Base-by-base conservation (phyloP, 2,329 filamentous ascomycete species). In the Colletotrichum tamarilloi region DNA sequence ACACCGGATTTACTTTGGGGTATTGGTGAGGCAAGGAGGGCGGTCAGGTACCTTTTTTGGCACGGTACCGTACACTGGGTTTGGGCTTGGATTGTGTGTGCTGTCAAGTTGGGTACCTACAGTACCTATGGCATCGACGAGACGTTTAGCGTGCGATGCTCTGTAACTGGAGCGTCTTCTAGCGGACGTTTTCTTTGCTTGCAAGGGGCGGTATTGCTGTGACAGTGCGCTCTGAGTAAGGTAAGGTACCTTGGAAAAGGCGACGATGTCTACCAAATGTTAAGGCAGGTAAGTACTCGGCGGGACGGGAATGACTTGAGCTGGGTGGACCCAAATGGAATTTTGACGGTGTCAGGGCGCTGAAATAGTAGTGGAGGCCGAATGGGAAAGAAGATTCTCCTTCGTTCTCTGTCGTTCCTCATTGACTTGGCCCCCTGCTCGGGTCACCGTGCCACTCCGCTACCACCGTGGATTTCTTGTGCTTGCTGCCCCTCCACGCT, bases 311-410 rank as follows among this genome's bases (percentile, higher is more conserved):
- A 52, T 46, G 38, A 52, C 19, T 28, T 28, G 26, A 16, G 3
- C 9, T 32, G 38, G 42, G 19, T 49, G 42, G 42, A 49, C 59
- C 42, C 65, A 38, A 24, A n/a, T 32, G 46, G 53, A 59, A 62
- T 70, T 70, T 59, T 38, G 42, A 55, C 38, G 70, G 55, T 46
- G 62, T 62, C 38, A 22, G 28, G 46, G 62, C 59, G 60, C 70
- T 73, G 62, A 69, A 65, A 73, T 73, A 70, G 38, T 64, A 62
- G 70, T 70, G 65, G 68, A 56, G 55, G 64, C 65, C 69, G 74
- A 76, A 76, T 67, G 63, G 69, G 55, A 76, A 76, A 76, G 74
- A 76, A 76, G 68, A 75, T 76, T 76, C 74, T 75, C 73, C 73
- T 49, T 72, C 60, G 53, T 68, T 73, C 74, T 73, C 56, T 66